These are phyloP conservation scores for Pichiaceae sp. DNA, from an alignment of 1,139 yeast genomes.

Conservation along the genomic window DNA sequence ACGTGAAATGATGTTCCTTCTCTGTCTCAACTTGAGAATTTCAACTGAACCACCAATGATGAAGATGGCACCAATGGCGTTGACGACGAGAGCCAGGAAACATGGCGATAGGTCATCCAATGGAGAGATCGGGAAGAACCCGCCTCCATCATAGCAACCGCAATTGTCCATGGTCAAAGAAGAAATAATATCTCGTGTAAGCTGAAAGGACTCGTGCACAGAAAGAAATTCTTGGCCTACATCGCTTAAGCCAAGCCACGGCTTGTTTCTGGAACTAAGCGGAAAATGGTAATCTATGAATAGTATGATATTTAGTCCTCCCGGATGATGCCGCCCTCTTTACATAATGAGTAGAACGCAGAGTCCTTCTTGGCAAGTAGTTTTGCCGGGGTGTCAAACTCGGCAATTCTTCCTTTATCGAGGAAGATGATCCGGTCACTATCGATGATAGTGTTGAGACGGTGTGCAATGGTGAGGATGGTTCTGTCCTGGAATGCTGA, in stretches of 20 bases:
- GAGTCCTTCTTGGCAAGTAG: conserved; percentile 61
- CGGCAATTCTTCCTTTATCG: conserved; percentile 76
- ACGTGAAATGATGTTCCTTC: conserved; percentile 14
- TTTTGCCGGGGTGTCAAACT: conserved; percentile 70
- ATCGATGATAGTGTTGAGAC: conserved; percentile 86
- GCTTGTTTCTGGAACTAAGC: too few relatives aligned
- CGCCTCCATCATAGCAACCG: conserved; percentile 44
- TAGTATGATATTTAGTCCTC: too few relatives aligned
- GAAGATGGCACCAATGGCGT: conserved; percentile 42
- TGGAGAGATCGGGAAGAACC: conserved; percentile 65
- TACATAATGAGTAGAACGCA: conserved; percentile 66
- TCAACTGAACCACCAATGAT: conserved; percentile 46
- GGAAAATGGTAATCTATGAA: too few relatives aligned
- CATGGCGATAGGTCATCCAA: conserved; percentile 76
- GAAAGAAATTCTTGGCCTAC: too few relatives aligned
- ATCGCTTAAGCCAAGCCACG: too few relatives aligned
- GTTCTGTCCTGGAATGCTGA: conserved; percentile 78
- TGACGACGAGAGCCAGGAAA: conserved; percentile 64
- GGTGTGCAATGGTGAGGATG: conserved; percentile 86
- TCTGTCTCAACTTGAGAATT: conserved; percentile 24
- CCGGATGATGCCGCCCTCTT: conserved; percentile 45
- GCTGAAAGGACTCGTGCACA: too few relatives aligned
- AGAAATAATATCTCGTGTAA: neutral
- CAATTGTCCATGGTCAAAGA: conserved; percentile 7
- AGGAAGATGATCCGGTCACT: conserved; percentile 80